Conservation (phyloP, 1,139 yeast genomes). For the Candida dubliniensis region DNA sequence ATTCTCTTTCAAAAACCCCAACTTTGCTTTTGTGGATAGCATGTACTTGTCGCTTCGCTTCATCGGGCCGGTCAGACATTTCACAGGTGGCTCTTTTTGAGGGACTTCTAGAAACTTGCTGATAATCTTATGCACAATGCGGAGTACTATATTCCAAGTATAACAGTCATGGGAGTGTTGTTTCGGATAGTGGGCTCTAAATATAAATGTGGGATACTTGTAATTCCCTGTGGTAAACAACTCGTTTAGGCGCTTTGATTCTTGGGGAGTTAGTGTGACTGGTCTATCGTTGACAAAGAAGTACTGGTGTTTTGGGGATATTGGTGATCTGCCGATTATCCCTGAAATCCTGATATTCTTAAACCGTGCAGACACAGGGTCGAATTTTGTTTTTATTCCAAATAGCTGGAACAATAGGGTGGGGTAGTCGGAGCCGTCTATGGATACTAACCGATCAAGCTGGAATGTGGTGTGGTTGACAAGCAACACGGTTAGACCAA, state of each 20-base stretch:
- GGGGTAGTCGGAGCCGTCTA: slow-evolving; percentile 1
- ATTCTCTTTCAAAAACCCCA: slow-evolving; percentile 7
- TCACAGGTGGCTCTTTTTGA: too few relatives aligned
- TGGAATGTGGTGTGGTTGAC: slow-evolving; percentile 11
- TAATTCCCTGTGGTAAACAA: slow-evolving; percentile 24
- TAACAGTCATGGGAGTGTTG: slow-evolving; percentile 36
- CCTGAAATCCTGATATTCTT: slow-evolving; percentile 28
- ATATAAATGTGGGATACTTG: slow-evolving; percentile 37
- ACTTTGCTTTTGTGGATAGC: slow-evolving; percentile 9
- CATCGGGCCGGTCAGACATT: slow-evolving; percentile 13
- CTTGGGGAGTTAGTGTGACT: slow-evolving; percentile 20
- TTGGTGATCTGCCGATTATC: slow-evolving; percentile 27
- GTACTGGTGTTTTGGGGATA: slow-evolving; percentile 44
- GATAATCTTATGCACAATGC: slow-evolving; percentile 30
- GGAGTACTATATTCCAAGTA: slow-evolving; percentile 24
- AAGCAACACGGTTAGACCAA: slow-evolving; percentile 21
- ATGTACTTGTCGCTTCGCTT: slow-evolving; percentile 9
- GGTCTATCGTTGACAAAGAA: slow-evolving; percentile 46
- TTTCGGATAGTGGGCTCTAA: slow-evolving; percentile 31
- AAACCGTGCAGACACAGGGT: slow-evolving; percentile 21
- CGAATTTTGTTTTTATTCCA: slow-evolving; percentile 15
- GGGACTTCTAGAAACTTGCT: slow-evolving; percentile 27
- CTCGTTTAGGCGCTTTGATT: slow-evolving; percentile 28
- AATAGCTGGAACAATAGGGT: slow-evolving; percentile 9
- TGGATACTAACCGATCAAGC: slow-evolving; percentile 7